Evolutionary conservation across 2,329 filamentous ascomycete genomes (phyloP).

Genomic region (Aspergillus sp.): DNA sequence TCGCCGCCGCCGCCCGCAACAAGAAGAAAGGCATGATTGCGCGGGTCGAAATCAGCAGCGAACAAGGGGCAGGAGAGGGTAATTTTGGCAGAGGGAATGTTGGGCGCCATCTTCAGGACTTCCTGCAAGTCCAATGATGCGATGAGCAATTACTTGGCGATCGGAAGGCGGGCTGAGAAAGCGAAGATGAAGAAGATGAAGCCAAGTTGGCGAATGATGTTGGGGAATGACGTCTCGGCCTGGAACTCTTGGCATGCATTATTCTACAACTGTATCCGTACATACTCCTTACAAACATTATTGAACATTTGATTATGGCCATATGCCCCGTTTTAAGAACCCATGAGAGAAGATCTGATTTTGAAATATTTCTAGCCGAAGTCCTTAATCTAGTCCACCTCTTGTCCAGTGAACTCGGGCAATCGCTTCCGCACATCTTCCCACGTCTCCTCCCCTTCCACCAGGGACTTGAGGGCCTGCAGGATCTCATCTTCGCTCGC

Average conservation of each 20-base stretch:
- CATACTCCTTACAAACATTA: too few relatives aligned
- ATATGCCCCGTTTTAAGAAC: neutral
- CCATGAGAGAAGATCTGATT: neutral
- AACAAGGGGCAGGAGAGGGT: constrained; percentile 82
- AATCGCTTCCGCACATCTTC: constrained; percentile 72
- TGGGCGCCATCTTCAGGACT: constrained; percentile 37
- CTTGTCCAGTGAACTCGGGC: constrained; percentile 80
- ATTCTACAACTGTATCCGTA: too few relatives aligned
- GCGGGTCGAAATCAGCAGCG: constrained; percentile 82
- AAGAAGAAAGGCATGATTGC: constrained; percentile 71
- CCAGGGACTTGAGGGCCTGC: constrained; percentile 65
- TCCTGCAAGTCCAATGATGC: neutral
- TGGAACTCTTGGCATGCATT: constrained; percentile 30
- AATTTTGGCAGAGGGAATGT: constrained; percentile 55
- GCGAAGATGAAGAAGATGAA: constrained; percentile 17
- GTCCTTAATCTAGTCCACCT: constrained; percentile 45
- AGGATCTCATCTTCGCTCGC: constrained; percentile 78
- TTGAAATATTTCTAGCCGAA: neutral
- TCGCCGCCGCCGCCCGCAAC: constrained; percentile 87
- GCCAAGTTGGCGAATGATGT: constrained; percentile 13
- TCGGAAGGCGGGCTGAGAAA: constrained; percentile 1
- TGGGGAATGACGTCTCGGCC: constrained; percentile 21
- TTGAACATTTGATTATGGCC: neutral
- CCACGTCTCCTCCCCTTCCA: constrained; percentile 65
- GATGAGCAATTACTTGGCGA: constrained; percentile 6